Percentiles rank a stretch among this genome's conserved stretches.
These are phyloP conservation scores for Diaporthe sp. DNA, from an alignment of 2,329 filamentous ascomycete genomes.

Conservation along the genomic window DNA sequence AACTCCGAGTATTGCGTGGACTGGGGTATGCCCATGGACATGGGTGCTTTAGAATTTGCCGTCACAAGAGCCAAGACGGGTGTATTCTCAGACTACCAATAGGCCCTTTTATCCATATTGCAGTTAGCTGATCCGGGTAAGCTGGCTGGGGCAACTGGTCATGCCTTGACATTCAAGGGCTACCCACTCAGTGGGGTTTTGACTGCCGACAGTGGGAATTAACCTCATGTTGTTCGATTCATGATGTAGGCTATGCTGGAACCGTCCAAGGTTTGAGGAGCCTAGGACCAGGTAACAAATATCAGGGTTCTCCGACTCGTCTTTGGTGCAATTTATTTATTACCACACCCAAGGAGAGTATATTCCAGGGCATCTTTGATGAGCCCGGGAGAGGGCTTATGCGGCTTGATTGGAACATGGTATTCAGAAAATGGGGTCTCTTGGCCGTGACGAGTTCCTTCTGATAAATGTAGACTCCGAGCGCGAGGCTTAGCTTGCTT, in stretches of 20 bases:
- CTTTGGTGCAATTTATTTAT: slow-evolving; percentile 3
- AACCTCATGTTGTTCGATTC: background rate
- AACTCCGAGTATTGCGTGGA: slow-evolving; percentile 2
- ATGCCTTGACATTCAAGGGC: background rate
- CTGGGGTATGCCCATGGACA: slow-evolving; percentile 16
- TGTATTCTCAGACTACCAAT: slow-evolving; percentile 10
- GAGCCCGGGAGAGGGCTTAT: background rate
- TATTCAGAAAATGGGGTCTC: background rate
- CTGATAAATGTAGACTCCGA: slow-evolving; percentile 10
- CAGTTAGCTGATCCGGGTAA: background rate
- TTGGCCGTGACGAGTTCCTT: background rate
- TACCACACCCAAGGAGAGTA: background rate
- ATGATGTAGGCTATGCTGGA: background rate
- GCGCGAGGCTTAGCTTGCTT: background rate
- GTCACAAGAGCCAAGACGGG: slow-evolving; percentile 7
- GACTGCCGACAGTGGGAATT: slow-evolving; percentile 5
- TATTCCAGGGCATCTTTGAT: background rate
- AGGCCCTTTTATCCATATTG: slow-evolving; percentile 22
- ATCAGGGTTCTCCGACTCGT: background rate
- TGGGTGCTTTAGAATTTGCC: slow-evolving; percentile 14
- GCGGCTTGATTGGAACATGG: background rate
- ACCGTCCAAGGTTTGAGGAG: background rate
- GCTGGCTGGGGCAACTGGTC: background rate
- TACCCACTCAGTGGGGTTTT: background rate
- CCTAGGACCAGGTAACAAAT: background rate